Evolutionary conservation across 106 monocot species (phyloP), one percentile per base, ranked within the genome.

Genomic region (Chionographis japonica): DNA sequence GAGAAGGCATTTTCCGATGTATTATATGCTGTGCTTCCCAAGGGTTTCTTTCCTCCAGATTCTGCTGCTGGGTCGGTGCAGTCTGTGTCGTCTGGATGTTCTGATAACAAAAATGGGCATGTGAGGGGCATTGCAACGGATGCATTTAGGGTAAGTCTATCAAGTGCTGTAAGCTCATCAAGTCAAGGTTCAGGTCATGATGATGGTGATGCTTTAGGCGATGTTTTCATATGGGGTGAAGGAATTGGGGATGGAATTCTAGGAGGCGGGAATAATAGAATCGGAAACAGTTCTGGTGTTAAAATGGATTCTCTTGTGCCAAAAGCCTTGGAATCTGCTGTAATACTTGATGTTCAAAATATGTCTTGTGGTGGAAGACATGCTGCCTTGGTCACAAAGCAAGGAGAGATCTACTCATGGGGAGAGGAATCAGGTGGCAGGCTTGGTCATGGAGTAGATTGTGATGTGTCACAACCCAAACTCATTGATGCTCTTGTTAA

Each of bases 101-200:
- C 85, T 54, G 90, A 95, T 70, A 77, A 59, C 52, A 60, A 54
- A 54, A 77, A 88, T 75, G 84, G 85, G 42, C 73, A 88, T 52
- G 53, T 60, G 38, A 83, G 83, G 68, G 81, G 85, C 50, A 15
- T 75, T 58, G 65, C 79, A 64, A 71, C 68, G 72, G 95, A 95
- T 77, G 80, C 82, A 54, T 88, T 86, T 61, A 80, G 95, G 54
- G 95, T 95, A 52, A 91, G 91, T 79, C 72, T 91, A 36, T 95
- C 95, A 61, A 95, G 95, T 88, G 95, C 91, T 71, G 88, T 95
- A 39, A 95, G 95, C 67, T 95, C 95, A 66, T 95, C 95, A 67
- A 95, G 95, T 82, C 95, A 95, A 72, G 95, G 95, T 53, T 95
- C 95, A 55, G 95, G 95, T 61, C 95, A 95, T 79, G 95, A 95